A percentile compares a stretch with the other conserved stretches of the same genome.
phyloP scores from a whole-genome alignment of 2,329 filamentous ascomycete species.

The Elsinoe batatas region DNA sequence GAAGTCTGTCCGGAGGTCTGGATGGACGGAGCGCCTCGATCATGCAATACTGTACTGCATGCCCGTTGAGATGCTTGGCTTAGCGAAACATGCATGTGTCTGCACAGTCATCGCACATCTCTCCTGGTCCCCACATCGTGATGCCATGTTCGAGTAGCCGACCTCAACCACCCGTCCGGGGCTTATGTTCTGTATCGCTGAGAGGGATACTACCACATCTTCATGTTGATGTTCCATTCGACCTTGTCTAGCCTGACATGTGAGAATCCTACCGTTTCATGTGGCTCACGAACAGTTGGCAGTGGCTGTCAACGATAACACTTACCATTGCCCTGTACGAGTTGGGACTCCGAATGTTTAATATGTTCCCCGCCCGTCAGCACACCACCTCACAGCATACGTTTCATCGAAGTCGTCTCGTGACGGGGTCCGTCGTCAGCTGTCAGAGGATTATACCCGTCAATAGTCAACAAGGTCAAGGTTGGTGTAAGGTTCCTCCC shows the following conservation, averaged over 20 bases:
- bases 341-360: neutral
- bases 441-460: neutral
- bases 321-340: neutral
- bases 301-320: neutral
- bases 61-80: neutral
- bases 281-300: conserved; percentile 1
- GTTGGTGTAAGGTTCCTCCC: neutral
- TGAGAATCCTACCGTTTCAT: neutral
- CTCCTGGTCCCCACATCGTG: no score
- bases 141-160: neutral
- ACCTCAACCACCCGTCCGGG: neutral
- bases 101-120: no score
- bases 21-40: neutral
- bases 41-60: neutral
- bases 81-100: neutral
- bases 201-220: neutral
- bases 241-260: neutral
- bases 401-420: conserved; percentile 4
- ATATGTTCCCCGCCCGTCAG: neutral
- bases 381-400: neutral
- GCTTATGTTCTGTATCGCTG: neutral
- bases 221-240: neutral
- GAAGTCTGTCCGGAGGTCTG: no score
- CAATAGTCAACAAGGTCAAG: conserved; percentile 1
- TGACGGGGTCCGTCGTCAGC: neutral